Evolutionary conservation across 2,329 filamentous ascomycete species (phyloP).

Genomic region (Botrytis byssoidea): DNA sequence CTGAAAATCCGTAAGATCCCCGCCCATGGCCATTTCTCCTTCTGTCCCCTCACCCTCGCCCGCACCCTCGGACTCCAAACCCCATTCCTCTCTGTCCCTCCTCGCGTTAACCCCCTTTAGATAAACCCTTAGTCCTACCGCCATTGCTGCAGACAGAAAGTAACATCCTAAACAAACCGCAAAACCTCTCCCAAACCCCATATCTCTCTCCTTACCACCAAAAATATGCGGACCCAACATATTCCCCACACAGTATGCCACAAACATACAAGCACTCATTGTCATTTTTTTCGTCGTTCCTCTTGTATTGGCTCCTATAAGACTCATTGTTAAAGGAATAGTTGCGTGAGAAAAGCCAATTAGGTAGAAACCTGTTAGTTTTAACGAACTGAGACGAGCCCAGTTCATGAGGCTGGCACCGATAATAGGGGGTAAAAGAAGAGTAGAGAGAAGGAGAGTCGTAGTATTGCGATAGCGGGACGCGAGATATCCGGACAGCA

Average conservation of each 20-base stretch:
- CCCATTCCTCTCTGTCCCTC: conserved; percentile 14
- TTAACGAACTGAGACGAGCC: conserved; percentile 24
- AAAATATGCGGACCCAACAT: conserved; percentile 33
- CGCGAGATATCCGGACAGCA: conserved; percentile 37
- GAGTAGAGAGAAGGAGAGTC: conserved; percentile 28
- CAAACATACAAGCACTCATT: conserved; percentile 31
- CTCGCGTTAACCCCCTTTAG: conserved; percentile 28
- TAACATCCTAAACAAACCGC: conserved; percentile 34
- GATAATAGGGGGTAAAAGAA: conserved; percentile 32
- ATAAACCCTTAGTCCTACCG: conserved; percentile 28
- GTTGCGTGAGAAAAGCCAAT: conserved; percentile 29
- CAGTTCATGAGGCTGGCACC: conserved; percentile 38
- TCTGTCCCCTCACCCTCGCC: too few relatives aligned
- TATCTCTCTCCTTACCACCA: conserved; percentile 22
- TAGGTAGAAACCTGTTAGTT: conserved; percentile 38
- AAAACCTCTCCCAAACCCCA: conserved; percentile 33
- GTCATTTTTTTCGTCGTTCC: conserved; percentile 40
- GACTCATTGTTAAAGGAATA: conserved; percentile 37
- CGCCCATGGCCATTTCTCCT: neutral
- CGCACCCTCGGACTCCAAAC: neutral
- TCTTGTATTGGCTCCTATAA: conserved; percentile 37
- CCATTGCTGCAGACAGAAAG: conserved; percentile 23
- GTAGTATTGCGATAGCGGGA: conserved; percentile 38
- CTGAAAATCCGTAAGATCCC: neutral
- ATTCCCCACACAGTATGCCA: conserved; percentile 34